phyloP scores from a whole-genome alignment of 768 basidiomycete species.

The Tulasnella sp. region DNA sequence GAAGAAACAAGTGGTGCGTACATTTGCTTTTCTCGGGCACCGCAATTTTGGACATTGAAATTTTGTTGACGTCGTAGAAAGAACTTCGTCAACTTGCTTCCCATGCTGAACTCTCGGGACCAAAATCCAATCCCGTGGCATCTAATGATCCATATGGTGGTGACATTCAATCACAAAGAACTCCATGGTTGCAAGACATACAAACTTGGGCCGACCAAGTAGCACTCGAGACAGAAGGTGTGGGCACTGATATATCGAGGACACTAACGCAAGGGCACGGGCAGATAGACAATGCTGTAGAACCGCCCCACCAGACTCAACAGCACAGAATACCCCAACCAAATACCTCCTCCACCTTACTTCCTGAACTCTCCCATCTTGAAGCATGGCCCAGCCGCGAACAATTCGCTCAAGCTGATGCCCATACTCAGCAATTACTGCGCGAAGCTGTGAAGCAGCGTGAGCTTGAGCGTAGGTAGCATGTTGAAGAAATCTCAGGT shows the following conservation, averaged over 20 bases:
- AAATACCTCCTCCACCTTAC: no score
- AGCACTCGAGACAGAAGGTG: constrained; percentile 90
- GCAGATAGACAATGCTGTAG: constrained; percentile 58
- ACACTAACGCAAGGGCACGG: constrained; percentile 80
- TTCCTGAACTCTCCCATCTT: no score
- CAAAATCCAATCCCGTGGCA: constrained; percentile 34
- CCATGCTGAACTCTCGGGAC: constrained; percentile 50
- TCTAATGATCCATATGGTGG: constrained; percentile 59
- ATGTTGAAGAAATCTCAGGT: neutral
- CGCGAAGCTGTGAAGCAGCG: no score
- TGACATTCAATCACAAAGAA: constrained; percentile 52
- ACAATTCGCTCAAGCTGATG: no score
- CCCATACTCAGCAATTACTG: no score
- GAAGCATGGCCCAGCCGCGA: no score
- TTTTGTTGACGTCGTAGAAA: constrained; percentile 30
- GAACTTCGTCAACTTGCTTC: constrained; percentile 57
- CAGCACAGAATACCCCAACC: no score
- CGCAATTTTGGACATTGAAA: neutral
- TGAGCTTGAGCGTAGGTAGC: no score
- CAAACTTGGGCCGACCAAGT: constrained; percentile 70
- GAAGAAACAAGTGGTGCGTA: constrained; percentile 53
- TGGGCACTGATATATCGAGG: constrained; percentile 82
- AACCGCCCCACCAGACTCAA: no score
- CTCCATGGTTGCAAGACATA: constrained; percentile 67
- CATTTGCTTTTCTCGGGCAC: neutral